Percentiles rank a stretch among this genome's conserved stretches.
These are phyloP conservation scores for Daldinia concentrica DNA, from an alignment of 495 filamentous ascomycete genomes.

Conservation along the genomic window DNA sequence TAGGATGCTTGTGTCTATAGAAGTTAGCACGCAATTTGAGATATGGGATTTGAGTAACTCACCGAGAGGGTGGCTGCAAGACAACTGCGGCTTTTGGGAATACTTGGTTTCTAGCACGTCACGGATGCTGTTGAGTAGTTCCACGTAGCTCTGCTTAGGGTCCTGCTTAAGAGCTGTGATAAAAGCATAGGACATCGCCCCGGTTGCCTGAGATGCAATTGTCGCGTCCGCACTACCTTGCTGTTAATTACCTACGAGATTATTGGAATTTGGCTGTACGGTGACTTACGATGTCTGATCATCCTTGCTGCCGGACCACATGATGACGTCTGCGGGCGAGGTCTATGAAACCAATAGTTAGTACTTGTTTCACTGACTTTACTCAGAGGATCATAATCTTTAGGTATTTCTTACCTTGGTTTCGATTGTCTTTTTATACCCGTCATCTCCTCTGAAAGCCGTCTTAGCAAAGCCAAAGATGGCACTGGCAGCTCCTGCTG, in stretches of 20 bases:
- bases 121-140: constrained; percentile 92
- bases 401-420: constrained; percentile 66
- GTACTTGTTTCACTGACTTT: not conserved
- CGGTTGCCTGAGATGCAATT: constrained; percentile 83
- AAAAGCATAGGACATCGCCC: constrained; percentile 97
- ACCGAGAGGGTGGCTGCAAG: constrained; percentile 96
- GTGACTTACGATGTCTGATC: constrained; percentile 84
- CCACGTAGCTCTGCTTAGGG: constrained; percentile 94
- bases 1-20: constrained; percentile 54
- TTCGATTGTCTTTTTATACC: constrained; percentile 78
- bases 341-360: constrained; percentile 56
- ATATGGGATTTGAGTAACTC: constrained; percentile 47
- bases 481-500: constrained; percentile 75
- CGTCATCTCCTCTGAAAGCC: constrained; percentile 84
- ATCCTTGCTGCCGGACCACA: constrained; percentile 98
- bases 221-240: constrained; percentile 65
- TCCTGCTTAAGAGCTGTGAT: constrained; percentile 90
- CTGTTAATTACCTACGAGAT: constrained; percentile 6
- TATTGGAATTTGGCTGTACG: not conserved
- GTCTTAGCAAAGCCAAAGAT: constrained; percentile 87
- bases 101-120: constrained; percentile 89
- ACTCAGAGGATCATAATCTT: not conserved
- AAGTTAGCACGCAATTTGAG: constrained; percentile 26
- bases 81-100: constrained; percentile 94
- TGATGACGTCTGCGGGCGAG: constrained; percentile 93